These are phyloP conservation scores for Lentinus tigrinus DNA, from an alignment of 768 basidiomycete species.

Conservation along the genomic window DNA sequence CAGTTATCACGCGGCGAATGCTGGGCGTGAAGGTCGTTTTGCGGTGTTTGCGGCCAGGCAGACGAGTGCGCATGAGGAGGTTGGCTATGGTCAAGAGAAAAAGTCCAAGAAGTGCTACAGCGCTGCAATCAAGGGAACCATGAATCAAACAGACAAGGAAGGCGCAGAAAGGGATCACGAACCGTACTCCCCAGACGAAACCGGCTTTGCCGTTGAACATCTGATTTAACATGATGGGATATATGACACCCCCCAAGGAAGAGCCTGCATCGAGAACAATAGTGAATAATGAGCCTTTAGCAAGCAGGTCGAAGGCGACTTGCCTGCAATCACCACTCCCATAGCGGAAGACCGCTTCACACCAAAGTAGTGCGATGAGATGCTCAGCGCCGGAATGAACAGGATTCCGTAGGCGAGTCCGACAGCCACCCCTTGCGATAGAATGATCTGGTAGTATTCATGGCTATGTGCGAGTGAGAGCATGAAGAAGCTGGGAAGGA, in stretches of 20 bases:
- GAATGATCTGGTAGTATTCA: constrained; percentile 48
- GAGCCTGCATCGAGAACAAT: constrained; percentile 18
- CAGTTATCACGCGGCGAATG: constrained; percentile 8
- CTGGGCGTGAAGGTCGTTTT: not conserved
- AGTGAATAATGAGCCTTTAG: not conserved
- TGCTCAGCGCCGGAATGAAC: constrained; percentile 45
- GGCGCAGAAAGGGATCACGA: too few species aligned
- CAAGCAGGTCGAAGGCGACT: constrained; percentile 23
- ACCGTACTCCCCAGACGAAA: constrained; percentile 42
- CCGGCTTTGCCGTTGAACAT: constrained; percentile 30
- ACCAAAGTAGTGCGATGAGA: constrained; percentile 48
- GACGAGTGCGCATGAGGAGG: constrained; percentile 12
- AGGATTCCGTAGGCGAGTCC: constrained; percentile 46
- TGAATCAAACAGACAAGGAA: too few species aligned
- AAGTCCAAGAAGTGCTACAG: constrained; percentile 17
- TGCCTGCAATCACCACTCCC: constrained; percentile 32
- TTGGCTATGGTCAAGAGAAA: constrained; percentile 17
- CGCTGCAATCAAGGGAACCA: not conserved
- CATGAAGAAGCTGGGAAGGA: constrained; percentile 40
- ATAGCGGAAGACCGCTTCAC: constrained; percentile 35
- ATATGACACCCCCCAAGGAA: constrained; percentile 33
- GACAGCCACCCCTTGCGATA: constrained; percentile 52
- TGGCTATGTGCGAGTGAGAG: constrained; percentile 39
- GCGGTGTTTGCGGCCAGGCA: not conserved
- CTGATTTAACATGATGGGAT: constrained; percentile 36